Conservation (phyloP, 2,329 filamentous ascomycete genomes). For the Cladophialophora exuberans region DNA sequence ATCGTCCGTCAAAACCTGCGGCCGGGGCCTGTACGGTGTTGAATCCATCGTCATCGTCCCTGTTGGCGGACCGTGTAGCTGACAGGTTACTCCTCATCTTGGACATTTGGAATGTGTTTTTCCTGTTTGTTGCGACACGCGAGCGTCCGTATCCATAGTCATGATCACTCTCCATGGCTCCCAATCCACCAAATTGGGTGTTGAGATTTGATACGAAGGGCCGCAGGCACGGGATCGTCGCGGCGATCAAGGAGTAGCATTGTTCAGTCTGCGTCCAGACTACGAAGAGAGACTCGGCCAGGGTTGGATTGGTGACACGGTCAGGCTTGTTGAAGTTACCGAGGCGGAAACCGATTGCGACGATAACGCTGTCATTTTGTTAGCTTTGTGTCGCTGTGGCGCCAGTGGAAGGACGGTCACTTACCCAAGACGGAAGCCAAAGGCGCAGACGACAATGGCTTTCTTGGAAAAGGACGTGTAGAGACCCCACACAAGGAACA, state of each 20-base stretch:
- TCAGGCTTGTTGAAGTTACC: conserved; percentile 37
- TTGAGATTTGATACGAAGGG: conserved; percentile 39
- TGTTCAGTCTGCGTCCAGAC: conserved; percentile 44
- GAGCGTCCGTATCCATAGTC: conserved; percentile 22
- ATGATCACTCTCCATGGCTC: not conserved
- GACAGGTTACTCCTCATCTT: conserved; percentile 14
- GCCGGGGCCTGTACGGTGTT: not conserved
- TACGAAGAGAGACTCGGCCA: conserved; percentile 39
- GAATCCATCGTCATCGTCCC: not conserved
- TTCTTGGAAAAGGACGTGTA: conserved; percentile 41
- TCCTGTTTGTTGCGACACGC: not conserved
- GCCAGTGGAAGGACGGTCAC: conserved; percentile 20
- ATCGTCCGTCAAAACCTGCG: not conserved
- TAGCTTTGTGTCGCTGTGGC: conserved; percentile 13
- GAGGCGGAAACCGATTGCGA: conserved; percentile 43
- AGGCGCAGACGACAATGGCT: conserved; percentile 40
- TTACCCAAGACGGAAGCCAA: conserved; percentile 43
- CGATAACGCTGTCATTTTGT: conserved; percentile 38
- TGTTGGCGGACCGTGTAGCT: not conserved
- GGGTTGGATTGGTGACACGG: conserved; percentile 40
- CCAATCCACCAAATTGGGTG: conserved; percentile 27
- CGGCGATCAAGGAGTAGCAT: conserved; percentile 42
- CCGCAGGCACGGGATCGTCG: conserved; percentile 42
- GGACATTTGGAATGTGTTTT: conserved; percentile 20
- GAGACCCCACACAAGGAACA: conserved; percentile 38